phyloP scores from a whole-genome alignment of 768 basidiomycete species.

The Termitomyces sp. region DNA sequence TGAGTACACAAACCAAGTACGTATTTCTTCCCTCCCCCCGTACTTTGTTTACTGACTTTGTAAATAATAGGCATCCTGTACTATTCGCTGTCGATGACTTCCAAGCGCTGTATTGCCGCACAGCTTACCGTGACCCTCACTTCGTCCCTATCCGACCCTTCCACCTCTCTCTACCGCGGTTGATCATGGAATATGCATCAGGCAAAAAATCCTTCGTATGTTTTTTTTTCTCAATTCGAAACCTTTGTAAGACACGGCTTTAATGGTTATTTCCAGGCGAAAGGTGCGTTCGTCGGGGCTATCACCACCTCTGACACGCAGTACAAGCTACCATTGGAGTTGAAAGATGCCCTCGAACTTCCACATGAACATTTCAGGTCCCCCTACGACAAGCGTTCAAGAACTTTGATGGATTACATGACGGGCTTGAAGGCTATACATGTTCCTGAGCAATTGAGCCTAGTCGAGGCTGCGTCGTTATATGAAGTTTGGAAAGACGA shows the following conservation, averaged over 20 bases:
- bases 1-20: constrained; percentile 62
- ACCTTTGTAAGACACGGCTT: not conserved
- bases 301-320: constrained; percentile 55
- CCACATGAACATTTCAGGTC: constrained; percentile 31
- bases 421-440: constrained; percentile 34
- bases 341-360: constrained; percentile 57
- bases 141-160: constrained; percentile 65
- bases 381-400: constrained; percentile 52
- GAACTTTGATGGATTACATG: constrained; percentile 45
- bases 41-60: not conserved
- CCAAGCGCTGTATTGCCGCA: constrained; percentile 69
- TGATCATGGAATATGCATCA: constrained; percentile 74
- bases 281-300: constrained; percentile 70
- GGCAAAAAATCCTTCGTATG: constrained; percentile 65
- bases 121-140: constrained; percentile 69
- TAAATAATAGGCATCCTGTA: constrained; percentile 55
- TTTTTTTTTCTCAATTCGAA: constrained; percentile 24
- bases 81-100: constrained; percentile 85
- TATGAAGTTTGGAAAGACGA: constrained; percentile 76
- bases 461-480: constrained; percentile 66
- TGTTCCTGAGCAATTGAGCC: constrained; percentile 51
- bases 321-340: constrained; percentile 55
- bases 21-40: constrained; percentile 14
- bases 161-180: constrained; percentile 72
- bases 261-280: too few species aligned